Base-by-base conservation (phyloP, 257 asterid species). In the Linaria vulgaris region DNA sequence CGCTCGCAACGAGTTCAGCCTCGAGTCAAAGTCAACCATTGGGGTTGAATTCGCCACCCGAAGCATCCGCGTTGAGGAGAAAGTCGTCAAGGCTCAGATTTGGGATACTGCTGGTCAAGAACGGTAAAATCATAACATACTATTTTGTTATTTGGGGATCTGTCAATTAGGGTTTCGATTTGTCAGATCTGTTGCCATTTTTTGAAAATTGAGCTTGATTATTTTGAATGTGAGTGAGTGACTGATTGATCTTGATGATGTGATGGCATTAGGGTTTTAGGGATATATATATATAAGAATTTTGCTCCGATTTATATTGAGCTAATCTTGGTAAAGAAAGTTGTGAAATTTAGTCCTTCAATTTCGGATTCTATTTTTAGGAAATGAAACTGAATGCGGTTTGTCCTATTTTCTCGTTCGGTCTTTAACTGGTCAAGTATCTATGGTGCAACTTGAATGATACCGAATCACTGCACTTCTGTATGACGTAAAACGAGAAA, bases 51-150 rank as follows among this genome's bases (percentile, higher is more conserved):
- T 79, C 73, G 85, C 88, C 52, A 82, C 85, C 46, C 78, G 88
- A 12, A 76, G 81, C 72, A 76, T 82, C 61, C 84, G 68, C 43
- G 83, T 82, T 11, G 78, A 79, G 5, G 84, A 82, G 54, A 82
- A 82, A 67, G 85, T 82, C 60, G 81, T 82, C 50, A 82, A 82
- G 75, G 85, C 88, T 44, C 85, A 82, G 83, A 82, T 82, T 77
- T 79, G 88, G 88, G 88, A 82, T 61, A 82, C 88, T 13, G 88
- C 88, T 12, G 88, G 88, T 9, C 85, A 79, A 39, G 88, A 82
- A 69, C 70, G 88, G 85, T 80, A 68, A 4, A n/a, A 14, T 20
- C 10, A 8, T 12, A 51, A 25, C 39, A 25, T 44, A 9, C 14
- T 0, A 17, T 21, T 12, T 31, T 17, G 1, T 37, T 16, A 53